phyloP scores from a whole-genome alignment of 108 stramenopile species.

The Seminavis robusta region DNA sequence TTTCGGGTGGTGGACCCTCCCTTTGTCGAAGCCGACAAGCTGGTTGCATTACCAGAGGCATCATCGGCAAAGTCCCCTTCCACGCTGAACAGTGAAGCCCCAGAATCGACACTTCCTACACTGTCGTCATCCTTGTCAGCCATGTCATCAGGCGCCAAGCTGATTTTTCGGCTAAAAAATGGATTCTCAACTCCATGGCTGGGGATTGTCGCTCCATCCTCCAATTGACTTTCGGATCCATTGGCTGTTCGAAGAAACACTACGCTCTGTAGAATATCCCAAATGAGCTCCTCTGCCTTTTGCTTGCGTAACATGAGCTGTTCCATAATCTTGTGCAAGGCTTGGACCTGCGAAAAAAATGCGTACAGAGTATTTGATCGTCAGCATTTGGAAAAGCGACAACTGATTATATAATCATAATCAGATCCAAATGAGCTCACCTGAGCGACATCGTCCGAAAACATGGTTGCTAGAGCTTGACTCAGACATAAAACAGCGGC shows the following conservation, averaged over 20 bases:
- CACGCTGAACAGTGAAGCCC: too few relatives aligned
- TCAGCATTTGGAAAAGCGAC: conserved; percentile 1
- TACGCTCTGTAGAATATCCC: conserved; percentile 73
- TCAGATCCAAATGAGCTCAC: conserved; percentile 51
- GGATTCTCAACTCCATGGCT: too few relatives aligned
- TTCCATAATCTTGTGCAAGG: conserved; percentile 75
- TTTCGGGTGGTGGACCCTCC: not conserved
- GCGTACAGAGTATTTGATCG: not conserved
- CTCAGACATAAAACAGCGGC: conserved; percentile 62
- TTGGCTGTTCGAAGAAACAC: conserved; percentile 70
- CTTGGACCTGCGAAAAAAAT: conserved; percentile 22
- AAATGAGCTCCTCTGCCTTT: conserved; percentile 80
- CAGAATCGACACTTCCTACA: too few relatives aligned
- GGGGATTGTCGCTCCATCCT: too few relatives aligned
- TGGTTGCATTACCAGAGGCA: not conserved
- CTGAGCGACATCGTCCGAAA: conserved; percentile 70
- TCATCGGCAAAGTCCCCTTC: not conserved
- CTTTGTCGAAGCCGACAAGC: not conserved
- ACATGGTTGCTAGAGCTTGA: conserved; percentile 69
- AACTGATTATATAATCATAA: too few relatives aligned
- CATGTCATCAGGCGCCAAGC: too few relatives aligned
- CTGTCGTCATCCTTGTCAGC: too few relatives aligned
- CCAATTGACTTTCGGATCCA: too few relatives aligned
- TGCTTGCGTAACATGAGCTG: conserved; percentile 83
- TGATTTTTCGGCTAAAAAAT: too few relatives aligned